Conservation (phyloP, 1,284 basidiomycete species). For the Athelia psychrophila region DNA sequence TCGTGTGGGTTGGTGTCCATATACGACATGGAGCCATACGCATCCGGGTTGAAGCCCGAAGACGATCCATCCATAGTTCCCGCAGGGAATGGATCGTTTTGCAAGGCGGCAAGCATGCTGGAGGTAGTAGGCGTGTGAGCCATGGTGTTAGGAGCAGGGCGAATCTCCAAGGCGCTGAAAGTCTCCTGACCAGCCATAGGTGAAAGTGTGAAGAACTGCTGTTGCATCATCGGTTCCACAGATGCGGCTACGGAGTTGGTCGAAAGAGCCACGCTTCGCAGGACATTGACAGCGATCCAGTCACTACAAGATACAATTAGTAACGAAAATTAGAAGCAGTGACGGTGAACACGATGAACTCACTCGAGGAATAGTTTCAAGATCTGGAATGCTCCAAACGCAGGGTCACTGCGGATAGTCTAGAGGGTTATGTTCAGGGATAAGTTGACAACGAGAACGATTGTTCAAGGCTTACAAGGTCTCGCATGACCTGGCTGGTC, state of each 20-base stretch:
- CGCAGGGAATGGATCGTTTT: conserved; percentile 65
- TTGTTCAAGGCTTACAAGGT: conserved; percentile 54
- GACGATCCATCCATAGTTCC: conserved; percentile 60
- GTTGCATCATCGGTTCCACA: conserved; percentile 85
- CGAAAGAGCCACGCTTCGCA: conserved; percentile 80
- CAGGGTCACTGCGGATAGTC: conserved; percentile 87
- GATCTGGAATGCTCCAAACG: conserved; percentile 88
- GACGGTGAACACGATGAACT: conserved; percentile 28
- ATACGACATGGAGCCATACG: conserved; percentile 66
- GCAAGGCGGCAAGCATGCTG: conserved; percentile 82
- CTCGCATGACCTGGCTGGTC: conserved; percentile 86
- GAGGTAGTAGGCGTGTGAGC: conserved; percentile 79
- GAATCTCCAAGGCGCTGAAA: conserved; percentile 59
- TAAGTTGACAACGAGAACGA: neutral
- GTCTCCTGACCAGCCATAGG: conserved; percentile 79
- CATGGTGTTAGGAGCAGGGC: conserved; percentile 46
- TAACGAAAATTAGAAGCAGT: conserved; percentile 7
- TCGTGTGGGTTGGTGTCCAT: conserved; percentile 72
- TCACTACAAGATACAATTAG: conserved; percentile 49
- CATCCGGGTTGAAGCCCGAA: conserved; percentile 60
- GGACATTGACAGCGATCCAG: conserved; percentile 86
- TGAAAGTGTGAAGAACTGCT: conserved; percentile 77
- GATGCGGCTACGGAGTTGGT: conserved; percentile 87
- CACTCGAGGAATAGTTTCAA: conserved; percentile 86
- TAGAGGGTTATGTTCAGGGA: conserved; percentile 24